Base-by-base conservation (phyloP, 495 filamentous ascomycete species). In the Geoglossum glabrum region DNA sequence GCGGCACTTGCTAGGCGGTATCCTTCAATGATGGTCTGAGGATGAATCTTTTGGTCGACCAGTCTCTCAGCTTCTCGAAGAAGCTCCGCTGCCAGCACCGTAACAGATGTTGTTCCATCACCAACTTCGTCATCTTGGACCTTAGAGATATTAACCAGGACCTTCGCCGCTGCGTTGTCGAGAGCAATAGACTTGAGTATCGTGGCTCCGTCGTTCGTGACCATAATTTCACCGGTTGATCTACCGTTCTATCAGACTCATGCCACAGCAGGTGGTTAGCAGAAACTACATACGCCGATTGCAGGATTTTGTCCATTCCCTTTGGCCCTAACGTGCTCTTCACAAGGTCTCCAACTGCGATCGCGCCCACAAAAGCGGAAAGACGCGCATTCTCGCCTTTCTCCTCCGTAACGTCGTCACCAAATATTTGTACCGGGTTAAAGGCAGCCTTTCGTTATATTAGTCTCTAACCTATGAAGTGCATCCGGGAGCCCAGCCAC, bases 261-360 rank as follows among this genome's bases (percentile, higher is more conserved):
- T 52, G 54, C 56, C 50, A 30, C 25, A 28, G 17, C 28, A 56
- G n/a, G 6, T 11, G 30, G 6, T 21, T 5, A 56, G n/a, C 0
- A 10, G n/a, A 25, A 26, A 43, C 27, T 60, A 76, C 79, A 45
- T 79, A 94, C 85, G 89, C 93, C 72, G 90, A 96, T 69, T 97
- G 92, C 69, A 97, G 73, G 70, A 98, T 98, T 76, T 98, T 97
- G 74, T 98, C 93, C 93, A 97, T 97, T 64, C 92, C 92, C 74
- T 97, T 96, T 1, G 92, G 93, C 13, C 92, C 92, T 15, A 98
- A 74, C 9, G 92, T 98, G 67, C 85, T 92, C 79, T 98, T 98
- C 26, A 98, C 92, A 64, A 94, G 69, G 68, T 97, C 93, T 47
- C 92, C 92, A 40, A 98, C 90, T 30, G 92, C 92, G 66, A 98